A percentile compares a stretch with the other conserved stretches of the same genome.
phyloP scores from a whole-genome alignment of 495 filamentous ascomycete genomes.

The Astrothelium subdiscretum region DNA sequence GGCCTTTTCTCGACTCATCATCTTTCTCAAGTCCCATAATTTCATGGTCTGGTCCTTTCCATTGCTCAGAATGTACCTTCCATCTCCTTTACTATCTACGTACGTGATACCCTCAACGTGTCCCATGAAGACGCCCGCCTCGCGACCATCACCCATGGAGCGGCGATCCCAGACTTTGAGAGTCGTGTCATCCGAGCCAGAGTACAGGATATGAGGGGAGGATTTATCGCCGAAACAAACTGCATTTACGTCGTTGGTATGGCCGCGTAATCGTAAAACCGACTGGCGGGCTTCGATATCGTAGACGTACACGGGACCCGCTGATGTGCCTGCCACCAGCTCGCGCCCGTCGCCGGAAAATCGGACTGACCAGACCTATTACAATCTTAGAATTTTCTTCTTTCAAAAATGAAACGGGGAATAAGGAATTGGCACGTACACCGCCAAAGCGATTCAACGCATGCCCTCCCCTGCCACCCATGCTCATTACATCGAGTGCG shows the following conservation, averaged over 20 bases:
- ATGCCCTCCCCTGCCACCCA: slow-evolving; percentile 24
- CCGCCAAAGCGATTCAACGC: slow-evolving; percentile 20
- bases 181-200: slow-evolving; percentile 87
- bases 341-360: slow-evolving; percentile 90
- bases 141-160: slow-evolving; percentile 74
- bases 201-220: slow-evolving; percentile 92
- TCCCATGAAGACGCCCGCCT: slow-evolving; percentile 84
- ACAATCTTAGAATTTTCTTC: slow-evolving; percentile 4
- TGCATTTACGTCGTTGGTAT: slow-evolving; percentile 86
- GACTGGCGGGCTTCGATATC: slow-evolving; percentile 71
- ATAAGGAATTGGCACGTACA: slow-evolving; percentile 7
- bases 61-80: slow-evolving; percentile 86
- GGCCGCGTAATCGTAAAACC: slow-evolving; percentile 64
- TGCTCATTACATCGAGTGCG: slow-evolving; percentile 58
- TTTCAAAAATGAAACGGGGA: not conserved
- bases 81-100: slow-evolving; percentile 92
- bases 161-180: slow-evolving; percentile 95
- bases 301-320: slow-evolving; percentile 76
- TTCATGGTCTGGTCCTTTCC: slow-evolving; percentile 96
- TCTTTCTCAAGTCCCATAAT: slow-evolving; percentile 85
- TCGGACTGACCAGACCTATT: slow-evolving; percentile 70
- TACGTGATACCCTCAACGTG: slow-evolving; percentile 94
- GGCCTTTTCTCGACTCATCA: slow-evolving; percentile 59
- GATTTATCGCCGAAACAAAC: slow-evolving; percentile 86
- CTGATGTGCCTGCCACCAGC: slow-evolving; percentile 77